These are phyloP conservation scores for Salix brachista DNA, from an alignment of 345 rosid species.

Conservation along the genomic window DNA sequence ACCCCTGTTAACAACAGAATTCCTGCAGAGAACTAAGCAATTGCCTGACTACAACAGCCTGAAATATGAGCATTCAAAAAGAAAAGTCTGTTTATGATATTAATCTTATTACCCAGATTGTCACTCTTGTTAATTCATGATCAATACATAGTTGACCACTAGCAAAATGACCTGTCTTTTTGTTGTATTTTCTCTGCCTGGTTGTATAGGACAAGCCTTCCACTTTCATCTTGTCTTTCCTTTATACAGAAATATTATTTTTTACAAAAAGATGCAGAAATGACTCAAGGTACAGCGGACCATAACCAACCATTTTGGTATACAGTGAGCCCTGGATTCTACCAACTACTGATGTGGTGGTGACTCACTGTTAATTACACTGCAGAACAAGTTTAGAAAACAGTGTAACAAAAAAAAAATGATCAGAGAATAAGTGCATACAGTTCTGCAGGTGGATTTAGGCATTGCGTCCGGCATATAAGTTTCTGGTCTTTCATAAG, in stretches of 20 bases:
- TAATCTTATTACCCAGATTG: no score
- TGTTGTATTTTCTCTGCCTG: not conserved
- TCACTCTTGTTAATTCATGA: not conserved
- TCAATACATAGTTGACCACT: not conserved
- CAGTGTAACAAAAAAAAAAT: not conserved
- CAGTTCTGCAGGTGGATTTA: constrained; percentile 24
- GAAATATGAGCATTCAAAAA: no score
- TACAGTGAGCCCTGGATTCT: not conserved
- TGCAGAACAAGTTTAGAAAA: not conserved
- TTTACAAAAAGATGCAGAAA: not conserved
- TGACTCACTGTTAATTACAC: not conserved
- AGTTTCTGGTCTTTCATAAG: constrained; percentile 23
- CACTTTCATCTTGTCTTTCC: not conserved
- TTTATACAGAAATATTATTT: not conserved
- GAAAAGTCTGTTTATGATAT: no score
- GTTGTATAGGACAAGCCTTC: not conserved
- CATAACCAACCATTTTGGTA: not conserved
- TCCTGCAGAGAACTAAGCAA: no score
- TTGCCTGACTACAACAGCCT: no score
- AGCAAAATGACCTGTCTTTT: not conserved
- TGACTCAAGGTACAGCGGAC: not conserved
- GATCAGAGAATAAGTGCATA: constrained; percentile 5
- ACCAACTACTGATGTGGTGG: not conserved
- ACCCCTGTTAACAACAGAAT: no score
- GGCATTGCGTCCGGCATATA: constrained; percentile 27